Conservation (phyloP, 768 basidiomycete genomes). For the Cystofilobasidium macerans region DNA sequence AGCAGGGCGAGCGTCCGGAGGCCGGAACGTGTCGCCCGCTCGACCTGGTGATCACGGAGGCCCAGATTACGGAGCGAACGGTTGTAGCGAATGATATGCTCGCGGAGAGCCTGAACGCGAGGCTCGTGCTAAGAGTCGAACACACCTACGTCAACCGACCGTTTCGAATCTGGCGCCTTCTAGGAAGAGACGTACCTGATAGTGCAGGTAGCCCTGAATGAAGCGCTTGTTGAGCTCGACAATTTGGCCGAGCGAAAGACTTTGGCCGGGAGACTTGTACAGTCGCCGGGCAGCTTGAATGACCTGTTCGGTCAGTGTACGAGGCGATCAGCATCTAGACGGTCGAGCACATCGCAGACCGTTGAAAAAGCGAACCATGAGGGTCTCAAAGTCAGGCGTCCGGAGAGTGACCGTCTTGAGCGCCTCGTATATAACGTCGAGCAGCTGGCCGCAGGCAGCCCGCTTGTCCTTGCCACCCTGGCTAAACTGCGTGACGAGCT, state of each 20-base stretch:
- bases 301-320: conserved; percentile 48
- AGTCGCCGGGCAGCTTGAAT: conserved; percentile 89
- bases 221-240: conserved; percentile 88
- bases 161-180: not conserved
- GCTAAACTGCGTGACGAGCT: conserved; percentile 80
- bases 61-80: conserved; percentile 77
- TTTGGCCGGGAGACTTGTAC: conserved; percentile 88
- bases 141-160: not conserved
- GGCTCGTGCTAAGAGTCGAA: conserved; percentile 57
- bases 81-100: conserved; percentile 79
- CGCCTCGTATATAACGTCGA: conserved; percentile 83
- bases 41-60: conserved; percentile 89
- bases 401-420: conserved; percentile 92
- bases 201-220: conserved; percentile 81
- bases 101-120: conserved; percentile 65
- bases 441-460: conserved; percentile 75
- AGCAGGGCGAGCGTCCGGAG: conserved; percentile 75
- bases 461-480: conserved; percentile 76
- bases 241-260: conserved; percentile 86
- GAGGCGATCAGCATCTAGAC: not conserved
- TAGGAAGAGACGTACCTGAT: conserved; percentile 44
- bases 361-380: conserved; percentile 57
- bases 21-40: conserved; percentile 67
- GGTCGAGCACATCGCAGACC: not conserved
- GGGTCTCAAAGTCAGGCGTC: conserved; percentile 91